These are phyloP conservation scores for Limonium bicolor DNA, from an alignment of 148 eudicot species.

Conservation along the genomic window DNA sequence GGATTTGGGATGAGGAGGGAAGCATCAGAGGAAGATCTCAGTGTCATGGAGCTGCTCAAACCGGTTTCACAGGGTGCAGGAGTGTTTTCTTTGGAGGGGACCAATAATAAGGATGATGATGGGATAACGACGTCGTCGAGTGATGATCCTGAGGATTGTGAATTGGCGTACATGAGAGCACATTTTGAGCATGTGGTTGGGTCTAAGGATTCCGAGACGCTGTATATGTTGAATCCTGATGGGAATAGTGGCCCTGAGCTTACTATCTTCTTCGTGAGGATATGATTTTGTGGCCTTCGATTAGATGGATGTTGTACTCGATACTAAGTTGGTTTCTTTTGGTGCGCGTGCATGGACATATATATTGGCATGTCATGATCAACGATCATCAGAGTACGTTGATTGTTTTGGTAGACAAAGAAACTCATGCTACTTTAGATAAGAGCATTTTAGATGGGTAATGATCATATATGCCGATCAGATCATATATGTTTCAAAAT, in stretches of 20 bases:
- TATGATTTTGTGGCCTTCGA: not conserved
- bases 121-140: too few species aligned
- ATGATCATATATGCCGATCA: too few species aligned
- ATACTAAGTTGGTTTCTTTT: too few species aligned
- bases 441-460: too few species aligned
- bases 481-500: too few species aligned
- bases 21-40: not conserved
- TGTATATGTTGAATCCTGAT: conserved; percentile 4
- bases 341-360: too few species aligned
- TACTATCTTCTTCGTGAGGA: not conserved
- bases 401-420: too few species aligned
- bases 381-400: too few species aligned
- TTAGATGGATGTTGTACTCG: too few species aligned
- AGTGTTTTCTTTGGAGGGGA: not conserved
- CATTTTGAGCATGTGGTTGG: conserved; percentile 3
- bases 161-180: not conserved
- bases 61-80: conserved; percentile 3
- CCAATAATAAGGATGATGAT: not conserved
- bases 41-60: conserved; percentile 4
- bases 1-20: conserved; percentile 1
- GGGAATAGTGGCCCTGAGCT: conserved; percentile 4
- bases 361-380: too few species aligned
- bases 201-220: not conserved
- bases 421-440: too few species aligned
- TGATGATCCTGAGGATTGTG: too few species aligned